Percentiles rank a stretch among this genome's conserved stretches.
phyloP scores from a whole-genome alignment of 768 basidiomycete species.

The Trametes cingulata region DNA sequence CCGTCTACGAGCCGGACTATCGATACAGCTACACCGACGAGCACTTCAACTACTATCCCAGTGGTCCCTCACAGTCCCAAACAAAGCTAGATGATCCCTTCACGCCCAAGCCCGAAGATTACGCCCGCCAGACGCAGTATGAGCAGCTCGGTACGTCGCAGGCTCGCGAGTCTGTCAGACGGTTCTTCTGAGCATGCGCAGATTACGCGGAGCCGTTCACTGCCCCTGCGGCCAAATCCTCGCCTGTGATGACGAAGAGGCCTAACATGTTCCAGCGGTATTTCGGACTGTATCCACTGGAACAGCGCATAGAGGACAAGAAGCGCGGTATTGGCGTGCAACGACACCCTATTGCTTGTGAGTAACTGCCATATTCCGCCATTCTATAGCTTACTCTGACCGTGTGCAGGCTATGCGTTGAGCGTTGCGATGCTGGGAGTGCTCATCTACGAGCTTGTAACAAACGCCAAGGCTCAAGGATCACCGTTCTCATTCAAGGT shows the following conservation, averaged over 20 bases:
- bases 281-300: constrained; percentile 50
- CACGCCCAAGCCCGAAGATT: constrained; percentile 16
- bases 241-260: constrained; percentile 1
- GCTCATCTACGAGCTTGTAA: constrained; percentile 83
- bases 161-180: neutral
- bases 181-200: constrained; percentile 29
- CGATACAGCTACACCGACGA: constrained; percentile 21
- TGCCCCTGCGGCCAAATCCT: constrained; percentile 25
- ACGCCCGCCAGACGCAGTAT: constrained; percentile 13
- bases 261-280: constrained; percentile 24
- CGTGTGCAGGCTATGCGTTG: constrained; percentile 57
- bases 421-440: constrained; percentile 69
- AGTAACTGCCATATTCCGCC: constrained; percentile 24
- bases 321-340: constrained; percentile 84
- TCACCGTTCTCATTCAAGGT: constrained; percentile 86
- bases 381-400: constrained; percentile 4
- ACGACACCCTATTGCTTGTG: constrained; percentile 75
- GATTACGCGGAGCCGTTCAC: constrained; percentile 65
- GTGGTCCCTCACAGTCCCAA: constrained; percentile 11
- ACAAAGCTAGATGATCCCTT: constrained; percentile 20
- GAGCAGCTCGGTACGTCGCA: constrained; percentile 21
- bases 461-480: constrained; percentile 76
- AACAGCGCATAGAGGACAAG: constrained; percentile 88
- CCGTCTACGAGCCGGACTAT: constrained; percentile 16
- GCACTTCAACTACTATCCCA: constrained; percentile 20